phyloP scores from a whole-genome alignment of 2,329 filamentous ascomycete species.

The Xylariaceae sp. region DNA sequence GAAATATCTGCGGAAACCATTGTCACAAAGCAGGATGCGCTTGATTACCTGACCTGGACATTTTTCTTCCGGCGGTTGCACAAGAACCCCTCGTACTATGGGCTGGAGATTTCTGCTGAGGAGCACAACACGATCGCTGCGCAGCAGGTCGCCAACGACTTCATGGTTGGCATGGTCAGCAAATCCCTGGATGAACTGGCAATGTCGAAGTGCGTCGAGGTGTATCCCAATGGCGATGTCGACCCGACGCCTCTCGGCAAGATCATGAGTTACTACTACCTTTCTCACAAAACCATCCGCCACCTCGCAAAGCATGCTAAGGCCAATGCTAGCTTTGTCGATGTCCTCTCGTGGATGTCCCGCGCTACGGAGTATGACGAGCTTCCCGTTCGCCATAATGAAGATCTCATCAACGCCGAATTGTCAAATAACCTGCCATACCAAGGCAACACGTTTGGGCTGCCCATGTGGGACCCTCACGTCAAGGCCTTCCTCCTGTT shows the following conservation, averaged over 20 bases:
- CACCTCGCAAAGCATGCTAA: conserved; percentile 72
- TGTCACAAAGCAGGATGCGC: conserved; percentile 86
- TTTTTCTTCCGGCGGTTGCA: conserved; percentile 97
- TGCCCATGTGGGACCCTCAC: conserved; percentile 98
- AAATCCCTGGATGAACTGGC: conserved; percentile 76
- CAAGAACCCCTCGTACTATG: conserved; percentile 98
- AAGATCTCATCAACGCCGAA: conserved; percentile 93
- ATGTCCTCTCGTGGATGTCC: conserved; percentile 88
- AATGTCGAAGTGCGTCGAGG: conserved; percentile 73
- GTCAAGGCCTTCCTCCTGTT: conserved; percentile 92
- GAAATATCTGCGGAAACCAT: conserved; percentile 93
- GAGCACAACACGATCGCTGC: conserved; percentile 84
- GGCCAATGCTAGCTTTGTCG: conserved; percentile 65
- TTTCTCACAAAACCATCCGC: conserved; percentile 89
- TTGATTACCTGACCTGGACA: conserved; percentile 98
- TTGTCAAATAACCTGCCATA: conserved; percentile 73
- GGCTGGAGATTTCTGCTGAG: conserved; percentile 84
- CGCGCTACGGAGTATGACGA: conserved; percentile 94
- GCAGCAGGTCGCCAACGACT: conserved; percentile 83
- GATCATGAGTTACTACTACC: conserved; percentile 99
- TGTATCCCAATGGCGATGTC: conserved; percentile 81
- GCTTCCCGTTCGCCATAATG: conserved; percentile 93
- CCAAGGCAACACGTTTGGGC: conserved; percentile 49
- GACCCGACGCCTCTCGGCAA: conserved; percentile 87
- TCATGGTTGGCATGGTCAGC: conserved; percentile 88